Conservation (phyloP, 495 filamentous ascomycete species). For the Rhizodiscina lignyota region DNA sequence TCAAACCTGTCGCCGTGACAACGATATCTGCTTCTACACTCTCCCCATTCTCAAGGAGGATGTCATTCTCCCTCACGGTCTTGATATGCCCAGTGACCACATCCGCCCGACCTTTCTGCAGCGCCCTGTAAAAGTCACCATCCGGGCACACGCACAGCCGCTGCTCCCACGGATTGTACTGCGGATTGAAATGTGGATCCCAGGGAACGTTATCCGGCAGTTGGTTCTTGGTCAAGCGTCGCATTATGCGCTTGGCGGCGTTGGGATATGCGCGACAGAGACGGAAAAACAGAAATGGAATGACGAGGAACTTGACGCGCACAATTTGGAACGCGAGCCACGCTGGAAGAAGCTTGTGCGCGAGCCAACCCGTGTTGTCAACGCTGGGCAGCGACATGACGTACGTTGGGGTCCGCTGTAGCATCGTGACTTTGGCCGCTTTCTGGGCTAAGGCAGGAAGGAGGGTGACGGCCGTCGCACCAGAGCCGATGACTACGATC, state of each 20-base stretch:
- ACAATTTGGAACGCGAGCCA: slow-evolving; percentile 22
- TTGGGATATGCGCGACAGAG: slow-evolving; percentile 41
- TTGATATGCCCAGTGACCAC: slow-evolving; percentile 55
- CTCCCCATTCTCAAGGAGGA: slow-evolving; percentile 38
- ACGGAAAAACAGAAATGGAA: slow-evolving; percentile 30
- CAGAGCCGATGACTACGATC: slow-evolving; percentile 13
- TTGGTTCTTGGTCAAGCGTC: slow-evolving; percentile 21
- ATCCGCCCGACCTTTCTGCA: slow-evolving; percentile 38
- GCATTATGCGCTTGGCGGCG: slow-evolving; percentile 29
- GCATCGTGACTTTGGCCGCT: slow-evolving; percentile 12
- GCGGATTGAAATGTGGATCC: slow-evolving; percentile 54
- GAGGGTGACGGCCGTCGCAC: slow-evolving; percentile 15
- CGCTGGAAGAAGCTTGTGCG: slow-evolving; percentile 28
- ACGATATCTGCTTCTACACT: slow-evolving; percentile 51
- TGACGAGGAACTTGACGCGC: slow-evolving; percentile 29
- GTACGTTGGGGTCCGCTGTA: slow-evolving; percentile 14
- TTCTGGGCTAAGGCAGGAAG: slow-evolving; percentile 9
- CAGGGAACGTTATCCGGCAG: slow-evolving; percentile 38
- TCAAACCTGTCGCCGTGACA: slow-evolving; percentile 58
- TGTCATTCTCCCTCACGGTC: slow-evolving; percentile 39
- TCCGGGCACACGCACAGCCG: slow-evolving; percentile 55
- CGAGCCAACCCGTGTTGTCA: slow-evolving; percentile 21
- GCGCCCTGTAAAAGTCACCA: slow-evolving; percentile 51
- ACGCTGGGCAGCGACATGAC: slow-evolving; percentile 7
- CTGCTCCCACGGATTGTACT: slow-evolving; percentile 60